phyloP scores from a whole-genome alignment of 768 basidiomycete genomes.

The Amanita subjunquillea region DNA sequence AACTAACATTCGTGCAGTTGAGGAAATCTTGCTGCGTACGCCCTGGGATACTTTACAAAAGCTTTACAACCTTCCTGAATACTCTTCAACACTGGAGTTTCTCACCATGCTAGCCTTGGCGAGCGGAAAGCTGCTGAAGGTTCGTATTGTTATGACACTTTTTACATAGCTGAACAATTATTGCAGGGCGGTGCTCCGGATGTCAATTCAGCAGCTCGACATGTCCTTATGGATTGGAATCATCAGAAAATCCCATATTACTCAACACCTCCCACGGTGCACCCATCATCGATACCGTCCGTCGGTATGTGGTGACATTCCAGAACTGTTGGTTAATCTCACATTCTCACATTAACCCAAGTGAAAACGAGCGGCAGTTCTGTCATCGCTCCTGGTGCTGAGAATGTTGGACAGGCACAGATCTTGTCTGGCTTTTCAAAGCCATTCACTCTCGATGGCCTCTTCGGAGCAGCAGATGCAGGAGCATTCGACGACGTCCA shows the following conservation, averaged over 20 bases:
- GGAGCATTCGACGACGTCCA: conserved; percentile 60
- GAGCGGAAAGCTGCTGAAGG: conserved; percentile 79
- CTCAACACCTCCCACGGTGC: conserved; percentile 67
- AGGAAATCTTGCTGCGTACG: conserved; percentile 75
- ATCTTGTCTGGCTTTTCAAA: conserved; percentile 62
- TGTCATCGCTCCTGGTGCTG: conserved; percentile 58
- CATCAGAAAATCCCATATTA: conserved; percentile 91
- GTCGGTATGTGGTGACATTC: conserved; percentile 20
- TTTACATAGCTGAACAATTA: not conserved
- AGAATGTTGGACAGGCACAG: conserved; percentile 72
- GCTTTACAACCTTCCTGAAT: conserved; percentile 79
- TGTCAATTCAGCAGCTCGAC: conserved; percentile 69
- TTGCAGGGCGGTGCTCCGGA: conserved; percentile 85
- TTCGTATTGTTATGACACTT: conserved; percentile 13
- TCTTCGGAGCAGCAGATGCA: conserved; percentile 74
- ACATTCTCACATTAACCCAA: conserved; percentile 1
- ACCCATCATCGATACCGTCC: conserved; percentile 66
- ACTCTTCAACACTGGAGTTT: conserved; percentile 66
- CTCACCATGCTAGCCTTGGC: conserved; percentile 82
- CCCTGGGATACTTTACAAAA: conserved; percentile 62
- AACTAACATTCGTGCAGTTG: conserved; percentile 40
- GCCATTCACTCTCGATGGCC: conserved; percentile 70
- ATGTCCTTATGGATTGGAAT: conserved; percentile 88
- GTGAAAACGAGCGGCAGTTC: conserved; percentile 17
- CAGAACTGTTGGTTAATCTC: not conserved